Evolutionary conservation across 306 rosid species (phyloP).

Genomic region (Lathyrus sativus): DNA sequence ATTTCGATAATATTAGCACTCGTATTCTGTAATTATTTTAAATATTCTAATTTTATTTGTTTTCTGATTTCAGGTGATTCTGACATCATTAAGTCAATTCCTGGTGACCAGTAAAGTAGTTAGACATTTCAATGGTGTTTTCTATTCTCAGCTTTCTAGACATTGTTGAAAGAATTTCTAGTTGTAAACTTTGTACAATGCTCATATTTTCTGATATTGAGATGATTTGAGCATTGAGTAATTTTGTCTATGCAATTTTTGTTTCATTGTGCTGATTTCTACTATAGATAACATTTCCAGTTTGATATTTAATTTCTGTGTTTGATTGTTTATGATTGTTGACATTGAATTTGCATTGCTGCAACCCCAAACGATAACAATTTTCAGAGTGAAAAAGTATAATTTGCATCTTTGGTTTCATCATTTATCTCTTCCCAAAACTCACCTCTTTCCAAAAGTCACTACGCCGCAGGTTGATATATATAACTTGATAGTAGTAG

Average conservation of each 20-base stretch:
- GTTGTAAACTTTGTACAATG: constrained; percentile 35
- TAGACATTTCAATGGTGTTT: constrained; percentile 6
- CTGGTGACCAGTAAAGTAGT: constrained; percentile 42
- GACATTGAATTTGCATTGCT: not conserved
- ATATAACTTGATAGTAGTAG: too few relatives aligned
- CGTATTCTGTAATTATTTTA: not conserved
- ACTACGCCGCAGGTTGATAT: too few relatives aligned
- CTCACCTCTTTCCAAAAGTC: too few relatives aligned
- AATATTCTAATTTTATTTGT: not conserved
- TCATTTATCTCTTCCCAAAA: too few relatives aligned
- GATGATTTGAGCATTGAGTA: constrained; percentile 29
- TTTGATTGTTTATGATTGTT: not conserved
- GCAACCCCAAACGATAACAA: not conserved
- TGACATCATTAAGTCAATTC: constrained; percentile 51
- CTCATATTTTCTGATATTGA: constrained; percentile 19
- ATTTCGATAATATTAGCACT: not conserved
- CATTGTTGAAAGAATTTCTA: constrained; percentile 21
- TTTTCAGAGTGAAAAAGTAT: not conserved
- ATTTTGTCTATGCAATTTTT: constrained; percentile 35
- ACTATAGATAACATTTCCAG: not conserved
- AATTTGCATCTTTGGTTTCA: too few relatives aligned
- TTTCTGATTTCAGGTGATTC: constrained; percentile 53
- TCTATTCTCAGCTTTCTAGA: constrained; percentile 1
- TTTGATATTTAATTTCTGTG: not conserved
- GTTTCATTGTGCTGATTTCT: constrained; percentile 9